Evolutionary conservation across 306 rosid genomes (phyloP).

Genomic region (Castanea sativa): DNA sequence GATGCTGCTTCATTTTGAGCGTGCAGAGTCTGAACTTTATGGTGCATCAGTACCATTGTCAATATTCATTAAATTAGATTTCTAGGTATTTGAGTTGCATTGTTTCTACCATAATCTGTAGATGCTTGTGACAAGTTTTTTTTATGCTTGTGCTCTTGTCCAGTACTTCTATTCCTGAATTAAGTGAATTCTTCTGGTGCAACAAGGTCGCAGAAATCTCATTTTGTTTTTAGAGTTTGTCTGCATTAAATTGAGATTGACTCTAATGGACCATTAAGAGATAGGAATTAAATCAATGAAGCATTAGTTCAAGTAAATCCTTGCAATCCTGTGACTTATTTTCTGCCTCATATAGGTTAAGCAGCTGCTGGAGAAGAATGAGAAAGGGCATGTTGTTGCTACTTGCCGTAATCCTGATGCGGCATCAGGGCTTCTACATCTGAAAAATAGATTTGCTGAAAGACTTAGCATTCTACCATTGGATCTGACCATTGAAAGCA

Average conservation of each 20-base stretch:
- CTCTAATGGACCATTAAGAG: not conserved
- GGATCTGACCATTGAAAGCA: conserved; percentile 79
- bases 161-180: not conserved
- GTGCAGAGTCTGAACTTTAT: not conserved
- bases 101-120: not conserved
- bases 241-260: not conserved
- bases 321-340: conserved; percentile 15
- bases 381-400: conserved; percentile 75
- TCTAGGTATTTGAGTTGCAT: not conserved
- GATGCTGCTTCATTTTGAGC: not conserved
- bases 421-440: conserved; percentile 59
- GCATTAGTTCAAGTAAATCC: not conserved
- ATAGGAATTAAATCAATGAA: not conserved
- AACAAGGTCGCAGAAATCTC: not conserved
- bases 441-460: conserved; percentile 57
- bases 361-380: conserved; percentile 71
- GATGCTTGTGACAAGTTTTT: not conserved
- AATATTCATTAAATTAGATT: not conserved
- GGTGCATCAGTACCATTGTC: not conserved
- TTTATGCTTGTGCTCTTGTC: not conserved
- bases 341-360: conserved; percentile 53
- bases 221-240: not conserved
- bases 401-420: conserved; percentile 77
- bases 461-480: conserved; percentile 58
- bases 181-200: not conserved